Conservation (phyloP, 2,329 filamentous ascomycete species). For the Diaporthe australafricana region DNA sequence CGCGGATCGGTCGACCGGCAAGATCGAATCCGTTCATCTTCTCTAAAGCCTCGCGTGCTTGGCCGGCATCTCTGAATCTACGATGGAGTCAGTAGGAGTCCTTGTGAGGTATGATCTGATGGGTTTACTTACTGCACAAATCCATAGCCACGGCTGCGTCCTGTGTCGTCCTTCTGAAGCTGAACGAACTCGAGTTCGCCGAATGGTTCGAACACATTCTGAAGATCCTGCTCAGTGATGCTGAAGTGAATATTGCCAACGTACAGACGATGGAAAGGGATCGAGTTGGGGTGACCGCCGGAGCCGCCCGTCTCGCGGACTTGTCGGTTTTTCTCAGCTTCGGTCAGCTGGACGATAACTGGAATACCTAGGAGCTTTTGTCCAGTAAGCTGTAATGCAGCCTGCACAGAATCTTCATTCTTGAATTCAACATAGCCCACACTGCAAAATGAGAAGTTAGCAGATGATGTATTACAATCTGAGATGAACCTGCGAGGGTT, state of each 20-base stretch:
- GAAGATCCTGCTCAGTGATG: constrained; percentile 94
- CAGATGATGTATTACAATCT: not conserved
- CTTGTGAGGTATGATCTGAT: not conserved
- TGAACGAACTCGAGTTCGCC: constrained; percentile 98
- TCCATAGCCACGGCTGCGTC: constrained; percentile 92
- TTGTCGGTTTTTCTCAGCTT: constrained; percentile 99
- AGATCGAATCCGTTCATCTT: constrained; percentile 99
- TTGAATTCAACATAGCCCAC: constrained; percentile 99
- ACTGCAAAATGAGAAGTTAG: constrained; percentile 59
- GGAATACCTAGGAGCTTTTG: constrained; percentile 98
- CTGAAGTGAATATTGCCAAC: constrained; percentile 99
- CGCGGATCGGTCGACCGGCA: constrained; percentile 95
- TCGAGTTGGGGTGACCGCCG: constrained; percentile 79
- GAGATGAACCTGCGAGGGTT: not conserved
- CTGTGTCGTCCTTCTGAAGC: constrained; percentile 93
- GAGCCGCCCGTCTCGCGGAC: constrained; percentile 82
- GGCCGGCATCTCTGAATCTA: constrained; percentile 88
- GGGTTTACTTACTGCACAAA: constrained; percentile 89
- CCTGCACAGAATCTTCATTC: constrained; percentile 90
- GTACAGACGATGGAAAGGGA: constrained; percentile 97
- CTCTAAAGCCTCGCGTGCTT: constrained; percentile 94
- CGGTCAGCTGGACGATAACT: constrained; percentile 97
- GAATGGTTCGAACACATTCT: constrained; percentile 97
- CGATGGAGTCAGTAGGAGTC: constrained; percentile 48
- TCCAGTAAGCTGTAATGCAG: constrained; percentile 97